Evolutionary conservation across 805 yeast genomes (phyloP).

Genomic region (Wickerhamiella occidentalis): DNA sequence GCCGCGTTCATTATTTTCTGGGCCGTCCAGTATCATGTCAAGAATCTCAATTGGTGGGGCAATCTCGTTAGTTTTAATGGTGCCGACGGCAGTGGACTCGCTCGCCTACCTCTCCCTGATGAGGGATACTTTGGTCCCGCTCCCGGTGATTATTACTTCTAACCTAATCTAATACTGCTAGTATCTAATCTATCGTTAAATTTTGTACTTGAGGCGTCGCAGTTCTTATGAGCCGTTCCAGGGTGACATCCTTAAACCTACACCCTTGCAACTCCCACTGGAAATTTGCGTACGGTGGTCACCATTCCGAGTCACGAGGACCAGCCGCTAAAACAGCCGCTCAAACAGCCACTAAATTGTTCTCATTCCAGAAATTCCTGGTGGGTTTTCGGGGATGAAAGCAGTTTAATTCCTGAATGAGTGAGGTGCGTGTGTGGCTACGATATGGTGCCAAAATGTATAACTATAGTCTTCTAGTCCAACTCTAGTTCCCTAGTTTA

Average conservation of each 20-base stretch:
- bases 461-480: too few relatives aligned
- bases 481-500: too few relatives aligned
- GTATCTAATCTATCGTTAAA: background rate
- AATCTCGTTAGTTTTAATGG: slow-evolving; percentile 26
- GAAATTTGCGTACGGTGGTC: too few relatives aligned
- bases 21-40: slow-evolving; percentile 34
- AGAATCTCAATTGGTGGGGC: slow-evolving; percentile 51
- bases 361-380: background rate
- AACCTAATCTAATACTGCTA: too few relatives aligned
- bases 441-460: too few relatives aligned
- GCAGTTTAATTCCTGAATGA: background rate
- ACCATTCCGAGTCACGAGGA: too few relatives aligned
- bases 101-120: slow-evolving; percentile 16
- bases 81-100: slow-evolving; percentile 16
- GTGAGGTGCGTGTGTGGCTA: background rate
- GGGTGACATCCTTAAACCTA: too few relatives aligned
- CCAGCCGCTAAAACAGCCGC: too few relatives aligned
- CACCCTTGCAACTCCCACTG: too few relatives aligned
- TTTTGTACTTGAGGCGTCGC: too few relatives aligned
- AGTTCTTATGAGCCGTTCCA: too few relatives aligned
- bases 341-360: slow-evolving; percentile 2
- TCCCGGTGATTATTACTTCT: slow-evolving; percentile 16
- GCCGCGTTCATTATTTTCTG: slow-evolving; percentile 46
- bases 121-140: slow-evolving; percentile 25
- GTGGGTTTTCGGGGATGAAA: background rate